Conservation (phyloP, 139 green algal species). For the Astrephomene gubernaculifera region DNA sequence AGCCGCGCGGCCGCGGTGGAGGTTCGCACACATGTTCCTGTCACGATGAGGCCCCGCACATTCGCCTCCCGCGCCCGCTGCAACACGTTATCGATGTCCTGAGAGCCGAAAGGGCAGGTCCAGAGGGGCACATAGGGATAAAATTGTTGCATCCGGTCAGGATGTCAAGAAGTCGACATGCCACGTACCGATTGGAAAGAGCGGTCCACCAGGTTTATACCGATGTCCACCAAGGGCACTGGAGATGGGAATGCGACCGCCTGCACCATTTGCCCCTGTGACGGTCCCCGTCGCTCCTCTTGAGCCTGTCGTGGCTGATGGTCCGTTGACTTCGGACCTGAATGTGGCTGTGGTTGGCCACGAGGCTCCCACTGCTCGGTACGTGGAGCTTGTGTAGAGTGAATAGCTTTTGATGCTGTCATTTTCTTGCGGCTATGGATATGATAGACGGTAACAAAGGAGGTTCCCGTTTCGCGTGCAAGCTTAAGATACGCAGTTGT, state of each 20-base stretch:
- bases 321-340: too few species aligned
- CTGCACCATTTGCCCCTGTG: conserved; percentile 58
- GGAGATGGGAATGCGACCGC: conserved; percentile 8
- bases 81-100: conserved; percentile 73
- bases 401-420: too few species aligned
- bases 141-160: not conserved
- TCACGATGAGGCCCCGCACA: conserved; percentile 63
- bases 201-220: conserved; percentile 70
- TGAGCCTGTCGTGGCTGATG: not conserved
- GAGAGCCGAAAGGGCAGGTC: not conserved
- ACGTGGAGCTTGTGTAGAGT: too few species aligned
- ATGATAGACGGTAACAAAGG: too few species aligned
- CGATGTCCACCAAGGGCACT: conserved; percentile 71
- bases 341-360: too few species aligned
- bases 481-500: too few species aligned
- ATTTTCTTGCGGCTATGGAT: too few species aligned
- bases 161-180: too few species aligned
- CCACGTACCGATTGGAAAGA: conserved; percentile 56
- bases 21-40: conserved; percentile 59
- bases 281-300: not conserved
- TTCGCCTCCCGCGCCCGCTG: conserved; percentile 48
- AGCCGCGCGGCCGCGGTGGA: conserved; percentile 49
- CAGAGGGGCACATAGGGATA: not conserved
- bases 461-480: too few species aligned
- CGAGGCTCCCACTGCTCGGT: too few species aligned